Evolutionary conservation across 2,329 filamentous ascomycete genomes (phyloP), one percentile per base, ranked within the genome.

Genomic region (Periconia digitata): DNA sequence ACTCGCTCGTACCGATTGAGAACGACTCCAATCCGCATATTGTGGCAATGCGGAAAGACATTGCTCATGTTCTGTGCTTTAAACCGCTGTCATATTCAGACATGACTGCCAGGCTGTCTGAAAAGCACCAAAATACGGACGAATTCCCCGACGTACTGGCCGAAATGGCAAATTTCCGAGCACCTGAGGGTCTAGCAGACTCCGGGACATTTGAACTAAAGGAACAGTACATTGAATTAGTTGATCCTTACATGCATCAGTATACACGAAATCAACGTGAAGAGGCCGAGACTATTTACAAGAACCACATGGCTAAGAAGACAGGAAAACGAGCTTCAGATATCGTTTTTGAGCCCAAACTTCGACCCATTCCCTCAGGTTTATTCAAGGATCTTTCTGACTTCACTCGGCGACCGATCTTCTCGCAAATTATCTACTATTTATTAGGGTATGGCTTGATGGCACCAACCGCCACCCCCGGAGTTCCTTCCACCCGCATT

Each of bases 241-340:
- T 99, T 43, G 95, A 99, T 67, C 94, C 95, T 1, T 99, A 96
- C 69, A 94, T 92, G 63, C 89, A 92, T 6, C 91, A 97, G 66
- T 99, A 96, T 71, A 95, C 86, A 63, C 95, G 96, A 67, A 99
- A 99, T 63, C 92, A 97, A 70, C 84, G 94, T 43, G 94, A 99
- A 66, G 94, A 99, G 69, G 90, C 92, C 0, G 94, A 99, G 71
- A 85, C 83, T 58, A 87, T 91, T 3, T 96, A 94, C 74, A 90
- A 87, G 60, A 86, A 87, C 63, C 87, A 89, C 77, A 85, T 94
- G 77, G 89, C 91, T 10, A 91, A 91, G 74, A 91, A 89, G 72
- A 90, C 87, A 0, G 91, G 92, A 16, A 91, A 92, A 67, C 79
- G 85, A 37, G 76, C 82, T 1, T 85, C 90, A 35, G 91, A 96